These are phyloP conservation scores for Fusarium penzigii DNA, from an alignment of 2,329 filamentous ascomycete genomes.

Conservation along the genomic window DNA sequence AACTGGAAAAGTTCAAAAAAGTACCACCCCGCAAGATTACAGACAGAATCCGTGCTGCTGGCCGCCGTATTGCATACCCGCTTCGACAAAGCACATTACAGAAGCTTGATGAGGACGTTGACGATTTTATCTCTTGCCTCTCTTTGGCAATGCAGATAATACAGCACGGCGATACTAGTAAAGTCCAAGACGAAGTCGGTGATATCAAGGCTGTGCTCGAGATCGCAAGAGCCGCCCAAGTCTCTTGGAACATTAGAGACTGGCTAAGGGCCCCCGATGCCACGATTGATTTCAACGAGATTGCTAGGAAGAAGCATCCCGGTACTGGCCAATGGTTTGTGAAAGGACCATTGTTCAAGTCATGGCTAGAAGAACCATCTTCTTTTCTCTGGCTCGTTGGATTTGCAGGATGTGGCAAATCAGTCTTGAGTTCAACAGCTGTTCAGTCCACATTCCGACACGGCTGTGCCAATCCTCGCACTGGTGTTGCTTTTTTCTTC, in stretches of 20 bases:
- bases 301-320: constrained; percentile 32
- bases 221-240: constrained; percentile 26
- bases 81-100: constrained; percentile 39
- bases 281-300: constrained; percentile 34
- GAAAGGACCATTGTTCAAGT: constrained; percentile 18
- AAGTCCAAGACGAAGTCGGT: constrained; percentile 28
- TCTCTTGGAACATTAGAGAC: constrained; percentile 25
- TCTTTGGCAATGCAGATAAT: constrained; percentile 31
- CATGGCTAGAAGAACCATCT: constrained; percentile 28
- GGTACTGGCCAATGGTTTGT: constrained; percentile 39
- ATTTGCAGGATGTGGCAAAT: constrained; percentile 43
- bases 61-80: constrained; percentile 29
- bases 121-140: constrained; percentile 33
- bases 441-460: constrained; percentile 32
- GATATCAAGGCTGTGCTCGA: constrained; percentile 29
- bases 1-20: constrained; percentile 28
- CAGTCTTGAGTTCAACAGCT: constrained; percentile 38
- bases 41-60: constrained; percentile 8
- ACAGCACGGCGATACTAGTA: constrained; percentile 27
- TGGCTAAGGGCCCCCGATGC: constrained; percentile 41
- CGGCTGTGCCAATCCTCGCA: constrained; percentile 17
- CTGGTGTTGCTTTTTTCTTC: constrained; percentile 40
- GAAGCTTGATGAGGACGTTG: constrained; percentile 40
- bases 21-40: not conserved
- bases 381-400: constrained; percentile 43